Base-by-base conservation (phyloP, 345 rosid genomes). In the Salix arbutifolia region DNA sequence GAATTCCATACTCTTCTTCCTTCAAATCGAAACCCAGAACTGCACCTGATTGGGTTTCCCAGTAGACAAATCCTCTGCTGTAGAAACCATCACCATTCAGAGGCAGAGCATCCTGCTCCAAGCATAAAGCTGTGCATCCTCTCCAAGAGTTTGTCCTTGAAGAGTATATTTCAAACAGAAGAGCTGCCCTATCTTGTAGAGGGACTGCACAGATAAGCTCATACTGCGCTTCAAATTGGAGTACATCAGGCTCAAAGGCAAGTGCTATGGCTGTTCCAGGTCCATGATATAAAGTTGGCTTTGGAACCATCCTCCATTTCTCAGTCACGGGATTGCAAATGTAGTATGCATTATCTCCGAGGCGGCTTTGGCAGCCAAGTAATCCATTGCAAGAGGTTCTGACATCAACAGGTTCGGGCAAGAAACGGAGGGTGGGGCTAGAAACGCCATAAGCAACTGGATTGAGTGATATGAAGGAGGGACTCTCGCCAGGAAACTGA, bases 311-410 rank as follows among this genome's bases (percentile, higher is more conserved):
- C 40, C 35, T 73, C 86, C 86, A 84, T n/a, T 82, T 64, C 85
- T 60, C 31, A 1, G 77, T 83, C 40, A 58, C 89, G 14, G 89
- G 90, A 78, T 86, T 88, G 87, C 87, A 88, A 18, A 84, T 81
- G 78, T 81, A 86, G 77, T 88, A 88, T 25, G 37, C n/a, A 31
- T 8, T 4, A 30, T 44, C 61, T 21, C 56, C 74, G 26, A 2
- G 16, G 16, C 37, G 23, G 52, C 85, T 73, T 61, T 66, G 80
- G 82, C 85, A 86, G 80, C 89, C 86, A 7, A 86, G 74, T 72
- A 88, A 72, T 16, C 90, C 90, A 53, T 74, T 83, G 76, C 80
- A 77, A 12, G 84, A 72, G 73, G 79, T 52, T 80, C 80, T 75
- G 42, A 82, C 50, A 9, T 31, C 58, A 25, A 84, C 80, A 11